Conservation (phyloP, 2,329 filamentous ascomycete species). For the Pezicula neosporulosa region DNA sequence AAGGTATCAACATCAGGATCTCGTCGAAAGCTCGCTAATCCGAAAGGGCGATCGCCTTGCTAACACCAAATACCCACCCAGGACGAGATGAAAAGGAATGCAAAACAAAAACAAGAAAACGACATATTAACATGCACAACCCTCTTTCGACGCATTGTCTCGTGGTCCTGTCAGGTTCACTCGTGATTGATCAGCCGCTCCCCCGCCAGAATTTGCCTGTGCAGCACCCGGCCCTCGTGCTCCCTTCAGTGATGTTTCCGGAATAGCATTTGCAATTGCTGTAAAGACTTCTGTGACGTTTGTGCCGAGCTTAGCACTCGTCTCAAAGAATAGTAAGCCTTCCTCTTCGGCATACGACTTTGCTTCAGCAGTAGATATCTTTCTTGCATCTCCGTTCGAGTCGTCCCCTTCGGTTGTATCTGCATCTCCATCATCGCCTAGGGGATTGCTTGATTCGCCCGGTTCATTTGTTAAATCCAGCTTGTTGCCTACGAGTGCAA, state of each 20-base stretch:
- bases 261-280: conserved; percentile 96
- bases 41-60: conserved; percentile 14
- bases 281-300: conserved; percentile 97
- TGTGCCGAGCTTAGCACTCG: conserved; percentile 91
- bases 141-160: conserved; percentile 78
- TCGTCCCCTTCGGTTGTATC: conserved; percentile 49
- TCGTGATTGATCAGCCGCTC: conserved; percentile 64
- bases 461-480: conserved; percentile 75
- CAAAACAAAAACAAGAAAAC: conserved; percentile 7
- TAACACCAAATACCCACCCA: conserved; percentile 16
- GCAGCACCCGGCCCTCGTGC: conserved; percentile 67
- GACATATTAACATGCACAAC: conserved; percentile 72
- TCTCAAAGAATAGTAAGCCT: conserved; percentile 93
- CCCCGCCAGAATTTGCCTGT: conserved; percentile 50
- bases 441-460: conserved; percentile 42
- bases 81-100: conserved; percentile 12
- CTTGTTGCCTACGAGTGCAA: conserved; percentile 96
- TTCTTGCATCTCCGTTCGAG: conserved; percentile 72
- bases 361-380: conserved; percentile 87
- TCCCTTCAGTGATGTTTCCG: conserved; percentile 92
- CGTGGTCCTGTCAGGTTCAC: conserved; percentile 78
- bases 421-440: conserved; percentile 42
- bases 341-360: conserved; percentile 95
- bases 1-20: conserved; percentile 20
- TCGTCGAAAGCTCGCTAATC: conserved; percentile 12